Percentiles rank a stretch among this genome's conserved stretches.
These are phyloP conservation scores for Secale cereale DNA, from an alignment of 176 grass and related monocot genomes.

Conservation along the genomic window DNA sequence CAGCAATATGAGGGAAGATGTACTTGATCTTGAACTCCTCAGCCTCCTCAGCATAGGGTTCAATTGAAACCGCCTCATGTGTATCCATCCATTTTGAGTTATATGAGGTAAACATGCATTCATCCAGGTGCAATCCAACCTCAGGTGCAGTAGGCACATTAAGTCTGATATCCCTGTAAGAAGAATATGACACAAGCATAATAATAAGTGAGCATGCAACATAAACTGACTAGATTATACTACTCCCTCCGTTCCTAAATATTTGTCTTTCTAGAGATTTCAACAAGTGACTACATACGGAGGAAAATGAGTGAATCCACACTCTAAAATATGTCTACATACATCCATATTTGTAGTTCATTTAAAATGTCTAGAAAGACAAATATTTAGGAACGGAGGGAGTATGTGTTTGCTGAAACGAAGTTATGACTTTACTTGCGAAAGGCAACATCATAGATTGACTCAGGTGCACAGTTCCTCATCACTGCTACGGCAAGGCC, in stretches of 20 bases:
- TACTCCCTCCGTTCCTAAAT: too few relatives aligned
- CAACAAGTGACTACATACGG: too few relatives aligned
- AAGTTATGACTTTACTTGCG: slow-evolving; percentile 59
- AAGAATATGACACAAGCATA: slow-evolving; percentile 17
- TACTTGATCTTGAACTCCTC: slow-evolving; percentile 90
- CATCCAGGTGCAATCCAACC: slow-evolving; percentile 80
- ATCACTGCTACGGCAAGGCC: slow-evolving; percentile 83
- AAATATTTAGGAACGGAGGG: too few relatives aligned
- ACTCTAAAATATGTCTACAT: too few relatives aligned
- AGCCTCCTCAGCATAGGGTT: slow-evolving; percentile 64
- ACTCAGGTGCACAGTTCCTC: slow-evolving; percentile 78
- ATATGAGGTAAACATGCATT: slow-evolving; percentile 91
- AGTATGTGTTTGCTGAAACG: not conserved
- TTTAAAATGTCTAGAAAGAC: too few relatives aligned
- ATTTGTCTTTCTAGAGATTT: too few relatives aligned
- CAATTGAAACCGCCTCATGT: slow-evolving; percentile 86
- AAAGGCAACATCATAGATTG: slow-evolving; percentile 69
- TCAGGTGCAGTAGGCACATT: slow-evolving; percentile 95
- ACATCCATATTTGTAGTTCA: too few relatives aligned
- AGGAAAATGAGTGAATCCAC: too few relatives aligned
- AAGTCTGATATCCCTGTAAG: slow-evolving; percentile 75
- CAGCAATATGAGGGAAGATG: slow-evolving; percentile 89
- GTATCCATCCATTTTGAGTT: slow-evolving; percentile 87
- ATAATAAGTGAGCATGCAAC: not conserved
- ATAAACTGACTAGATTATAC: not conserved